Evolutionary conservation across 1,284 basidiomycete species (phyloP).

Genomic region (Boletus semigastroideus): DNA sequence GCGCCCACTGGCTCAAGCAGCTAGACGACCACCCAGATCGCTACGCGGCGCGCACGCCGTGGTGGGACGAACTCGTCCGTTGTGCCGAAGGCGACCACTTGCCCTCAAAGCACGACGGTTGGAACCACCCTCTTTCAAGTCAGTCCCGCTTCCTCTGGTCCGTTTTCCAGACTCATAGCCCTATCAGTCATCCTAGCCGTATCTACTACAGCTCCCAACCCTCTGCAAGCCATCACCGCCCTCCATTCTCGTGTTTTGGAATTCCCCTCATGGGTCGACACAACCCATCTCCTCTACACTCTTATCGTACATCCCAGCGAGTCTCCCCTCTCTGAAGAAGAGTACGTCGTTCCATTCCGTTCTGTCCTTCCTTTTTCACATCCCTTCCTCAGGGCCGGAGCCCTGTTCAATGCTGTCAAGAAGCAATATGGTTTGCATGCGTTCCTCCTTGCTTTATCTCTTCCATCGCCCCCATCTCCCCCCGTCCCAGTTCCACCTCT

Average conservation of each 20-base stretch:
- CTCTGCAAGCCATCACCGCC: slow-evolving; percentile 69
- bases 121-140: slow-evolving; percentile 83
- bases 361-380: slow-evolving; percentile 6
- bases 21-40: slow-evolving; percentile 43
- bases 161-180: slow-evolving; percentile 7
- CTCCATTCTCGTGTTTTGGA: slow-evolving; percentile 63
- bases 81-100: slow-evolving; percentile 75
- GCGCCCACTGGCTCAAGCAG: slow-evolving; percentile 66
- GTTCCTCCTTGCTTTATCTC: slow-evolving; percentile 60
- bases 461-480: slow-evolving; percentile 59
- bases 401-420: slow-evolving; percentile 78
- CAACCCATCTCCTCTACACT: slow-evolving; percentile 64
- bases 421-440: slow-evolving; percentile 78
- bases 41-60: slow-evolving; percentile 56
- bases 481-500: slow-evolving; percentile 64
- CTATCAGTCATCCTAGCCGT: slow-evolving; percentile 70
- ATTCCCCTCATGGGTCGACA: slow-evolving; percentile 77
- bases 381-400: slow-evolving; percentile 52
- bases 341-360: slow-evolving; percentile 48
- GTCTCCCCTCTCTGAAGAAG: slow-evolving; percentile 71
- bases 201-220: slow-evolving; percentile 74
- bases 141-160: slow-evolving; percentile 31
- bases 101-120: slow-evolving; percentile 67
- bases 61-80: slow-evolving; percentile 79
- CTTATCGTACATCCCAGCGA: slow-evolving; percentile 71